These are phyloP conservation scores for Diaporthe longicolla DNA, from an alignment of 2,329 filamentous ascomycete genomes.

Conservation along the genomic window DNA sequence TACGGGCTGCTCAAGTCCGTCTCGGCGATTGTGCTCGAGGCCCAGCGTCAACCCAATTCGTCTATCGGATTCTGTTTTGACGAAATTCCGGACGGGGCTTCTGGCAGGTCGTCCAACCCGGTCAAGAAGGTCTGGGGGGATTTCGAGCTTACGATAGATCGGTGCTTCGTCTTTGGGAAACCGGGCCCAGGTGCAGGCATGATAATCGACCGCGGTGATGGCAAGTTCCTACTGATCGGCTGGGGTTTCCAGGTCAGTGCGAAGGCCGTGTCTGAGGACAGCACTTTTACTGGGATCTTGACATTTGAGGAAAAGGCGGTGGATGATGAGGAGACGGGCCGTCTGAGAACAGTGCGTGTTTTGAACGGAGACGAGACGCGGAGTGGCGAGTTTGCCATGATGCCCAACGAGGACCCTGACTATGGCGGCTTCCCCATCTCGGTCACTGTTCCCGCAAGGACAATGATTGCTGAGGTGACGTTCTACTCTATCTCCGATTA, in stretches of 20 bases:
- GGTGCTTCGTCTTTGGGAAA: slow-evolving; percentile 52
- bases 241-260: slow-evolving; percentile 48
- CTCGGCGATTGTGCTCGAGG: slow-evolving; percentile 17
- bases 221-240: slow-evolving; percentile 48
- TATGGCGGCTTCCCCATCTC: slow-evolving; percentile 70
- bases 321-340: slow-evolving; percentile 48
- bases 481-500: slow-evolving; percentile 49
- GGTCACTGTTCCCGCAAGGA: slow-evolving; percentile 66
- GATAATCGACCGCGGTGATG: slow-evolving; percentile 47
- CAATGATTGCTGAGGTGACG: slow-evolving; percentile 60
- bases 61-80: slow-evolving; percentile 26
- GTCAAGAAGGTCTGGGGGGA: slow-evolving; percentile 45
- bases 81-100: background rate
- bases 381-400: slow-evolving; percentile 62
- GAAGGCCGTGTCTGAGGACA: slow-evolving; percentile 43
- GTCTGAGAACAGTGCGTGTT: slow-evolving; percentile 51
- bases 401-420: slow-evolving; percentile 69
- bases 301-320: slow-evolving; percentile 50
- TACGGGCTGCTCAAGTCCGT: slow-evolving; percentile 20
- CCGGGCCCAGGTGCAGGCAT: slow-evolving; percentile 49
- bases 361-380: slow-evolving; percentile 59
- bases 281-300: slow-evolving; percentile 48
- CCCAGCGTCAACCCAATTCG: background rate
- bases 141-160: slow-evolving; percentile 52
- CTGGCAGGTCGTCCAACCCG: background rate